Percentiles rank a stretch among this genome's conserved stretches.
These are phyloP conservation scores for Nepenthes alata DNA, from an alignment of 179 eudicot genomes.

Conservation along the genomic window DNA sequence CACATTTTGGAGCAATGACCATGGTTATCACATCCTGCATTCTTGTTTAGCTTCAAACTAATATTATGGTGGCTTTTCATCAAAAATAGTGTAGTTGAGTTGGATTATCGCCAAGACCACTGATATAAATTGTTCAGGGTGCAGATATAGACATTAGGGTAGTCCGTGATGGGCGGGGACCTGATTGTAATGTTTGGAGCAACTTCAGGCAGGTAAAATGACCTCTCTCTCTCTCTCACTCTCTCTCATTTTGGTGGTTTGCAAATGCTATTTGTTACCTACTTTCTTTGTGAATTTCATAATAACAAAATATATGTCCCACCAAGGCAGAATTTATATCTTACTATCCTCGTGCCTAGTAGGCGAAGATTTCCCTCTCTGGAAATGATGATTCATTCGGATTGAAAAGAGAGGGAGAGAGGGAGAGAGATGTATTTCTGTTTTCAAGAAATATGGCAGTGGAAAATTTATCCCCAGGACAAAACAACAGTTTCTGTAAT, in stretches of 20 bases:
- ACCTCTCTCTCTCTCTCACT: background rate
- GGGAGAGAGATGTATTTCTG: too few species aligned
- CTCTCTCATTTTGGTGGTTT: too few species aligned
- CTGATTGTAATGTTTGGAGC: slow-evolving; percentile 96
- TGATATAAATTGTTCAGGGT: slow-evolving; percentile 64
- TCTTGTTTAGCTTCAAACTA: background rate
- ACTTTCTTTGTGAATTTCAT: too few species aligned
- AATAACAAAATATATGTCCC: too few species aligned
- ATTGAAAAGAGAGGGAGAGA: too few species aligned
- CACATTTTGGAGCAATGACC: slow-evolving; percentile 98
- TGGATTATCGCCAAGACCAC: slow-evolving; percentile 14
- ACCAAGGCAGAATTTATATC: too few species aligned
- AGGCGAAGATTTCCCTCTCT: too few species aligned
- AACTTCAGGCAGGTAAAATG: slow-evolving; percentile 83
- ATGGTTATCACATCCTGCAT: slow-evolving; percentile 48
- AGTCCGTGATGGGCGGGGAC: slow-evolving; percentile 98
- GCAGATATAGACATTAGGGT: slow-evolving; percentile 99
- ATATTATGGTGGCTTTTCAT: background rate
- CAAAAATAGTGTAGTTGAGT: background rate
- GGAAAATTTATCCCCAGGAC: background rate
- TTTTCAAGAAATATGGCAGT: too few species aligned
- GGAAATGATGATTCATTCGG: too few species aligned
- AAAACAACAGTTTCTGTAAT: background rate
- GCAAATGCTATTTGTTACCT: too few species aligned
- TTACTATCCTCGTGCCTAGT: too few species aligned